These are phyloP conservation scores for Apiospora aurea DNA, from an alignment of 2,329 filamentous ascomycete genomes.

Conservation along the genomic window DNA sequence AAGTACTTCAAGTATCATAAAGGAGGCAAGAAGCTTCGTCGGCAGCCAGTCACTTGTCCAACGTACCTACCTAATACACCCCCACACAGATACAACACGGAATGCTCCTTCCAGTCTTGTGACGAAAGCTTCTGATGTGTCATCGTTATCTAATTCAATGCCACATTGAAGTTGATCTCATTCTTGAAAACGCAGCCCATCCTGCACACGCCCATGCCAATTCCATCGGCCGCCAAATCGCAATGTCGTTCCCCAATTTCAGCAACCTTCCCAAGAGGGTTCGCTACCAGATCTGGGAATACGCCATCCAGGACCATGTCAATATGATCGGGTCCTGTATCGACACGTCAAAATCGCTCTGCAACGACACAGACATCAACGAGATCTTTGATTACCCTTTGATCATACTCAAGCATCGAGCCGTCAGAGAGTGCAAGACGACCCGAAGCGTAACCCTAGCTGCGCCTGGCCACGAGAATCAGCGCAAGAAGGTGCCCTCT, in stretches of 20 bases:
- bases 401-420: neutral
- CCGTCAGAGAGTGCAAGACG: neutral
- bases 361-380: neutral
- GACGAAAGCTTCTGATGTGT: too few species aligned
- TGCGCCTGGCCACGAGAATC: neutral
- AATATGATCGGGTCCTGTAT: neutral
- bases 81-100: too few species aligned
- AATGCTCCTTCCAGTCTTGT: too few species aligned
- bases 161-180: too few species aligned
- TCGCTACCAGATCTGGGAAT: neutral
- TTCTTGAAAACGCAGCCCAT: too few species aligned
- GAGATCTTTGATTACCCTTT: neutral
- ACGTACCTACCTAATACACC: neutral
- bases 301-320: neutral
- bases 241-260: neutral
- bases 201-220: neutral
- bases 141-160: too few species aligned
- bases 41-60: neutral
- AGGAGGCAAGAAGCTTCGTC: neutral
- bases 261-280: neutral
- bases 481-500: neutral
- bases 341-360: neutral
- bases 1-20: neutral
- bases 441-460: neutral
- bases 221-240: neutral